Conservation (phyloP, 805 yeast genomes). For the Barnettozyma siamensis region DNA sequence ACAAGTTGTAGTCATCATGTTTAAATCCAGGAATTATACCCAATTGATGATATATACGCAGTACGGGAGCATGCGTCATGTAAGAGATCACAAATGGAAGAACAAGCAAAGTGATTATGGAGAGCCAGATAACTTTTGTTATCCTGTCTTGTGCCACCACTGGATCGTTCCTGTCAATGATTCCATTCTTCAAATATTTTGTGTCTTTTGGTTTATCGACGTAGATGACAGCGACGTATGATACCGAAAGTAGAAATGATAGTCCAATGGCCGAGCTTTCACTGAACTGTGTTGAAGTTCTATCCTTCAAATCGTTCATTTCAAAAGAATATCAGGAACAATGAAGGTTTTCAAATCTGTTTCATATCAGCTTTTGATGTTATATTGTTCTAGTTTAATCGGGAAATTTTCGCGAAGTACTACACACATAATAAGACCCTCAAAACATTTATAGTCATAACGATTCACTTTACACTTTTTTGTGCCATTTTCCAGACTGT, state of each 20-base stretch:
- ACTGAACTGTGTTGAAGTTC: too few relatives aligned
- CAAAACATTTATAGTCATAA: not conserved
- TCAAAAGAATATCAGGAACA: too few relatives aligned
- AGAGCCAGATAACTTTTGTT: conserved; percentile 26
- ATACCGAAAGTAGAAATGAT: conserved; percentile 33
- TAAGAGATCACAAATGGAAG: conserved; percentile 11
- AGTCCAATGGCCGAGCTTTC: conserved; percentile 18
- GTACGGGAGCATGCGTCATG: conserved; percentile 6
- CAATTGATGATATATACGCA: conserved; percentile 15
- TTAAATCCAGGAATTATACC: conserved; percentile 36
- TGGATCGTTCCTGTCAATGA: conserved; percentile 36
- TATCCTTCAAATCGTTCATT: too few relatives aligned
- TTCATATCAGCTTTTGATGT: too few relatives aligned
- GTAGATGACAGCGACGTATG: conserved; percentile 43
- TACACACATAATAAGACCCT: not conserved
- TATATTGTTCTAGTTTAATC: not conserved
- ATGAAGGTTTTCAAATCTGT: too few relatives aligned
- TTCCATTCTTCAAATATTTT: conserved; percentile 11
- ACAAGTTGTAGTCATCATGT: conserved; percentile 1
- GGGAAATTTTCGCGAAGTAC: conserved; percentile 2
- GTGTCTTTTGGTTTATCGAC: conserved; percentile 14
- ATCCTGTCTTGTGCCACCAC: conserved; percentile 38
- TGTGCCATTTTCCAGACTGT: conserved; percentile 51
- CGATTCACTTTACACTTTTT: conserved; percentile 4
- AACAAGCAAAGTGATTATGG: conserved; percentile 1